Conservation (phyloP, 345 rosid genomes). For the Diplotaxis tenuifolia region DNA sequence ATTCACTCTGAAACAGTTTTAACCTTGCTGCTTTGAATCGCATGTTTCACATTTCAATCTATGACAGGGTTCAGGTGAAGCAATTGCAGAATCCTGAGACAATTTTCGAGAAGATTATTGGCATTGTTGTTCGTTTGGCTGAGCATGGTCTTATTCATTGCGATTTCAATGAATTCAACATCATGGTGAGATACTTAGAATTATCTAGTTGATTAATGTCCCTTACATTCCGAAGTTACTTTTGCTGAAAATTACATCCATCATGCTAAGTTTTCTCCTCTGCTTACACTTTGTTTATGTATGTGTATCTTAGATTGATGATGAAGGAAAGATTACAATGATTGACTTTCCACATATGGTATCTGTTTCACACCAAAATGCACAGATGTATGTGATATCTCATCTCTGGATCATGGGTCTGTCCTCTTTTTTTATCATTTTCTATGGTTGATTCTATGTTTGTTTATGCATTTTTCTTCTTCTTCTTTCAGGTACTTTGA, state of each 20-base stretch:
- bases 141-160: constrained; percentile 97
- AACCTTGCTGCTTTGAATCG: constrained; percentile 7
- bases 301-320: constrained; percentile 66
- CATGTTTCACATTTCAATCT: constrained; percentile 5
- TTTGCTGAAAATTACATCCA: constrained; percentile 13
- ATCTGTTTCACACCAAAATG: constrained; percentile 91
- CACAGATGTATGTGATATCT: constrained; percentile 64
- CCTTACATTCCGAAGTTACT: not conserved
- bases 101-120: constrained; percentile 70
- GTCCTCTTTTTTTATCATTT: not conserved
- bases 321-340: constrained; percentile 80
- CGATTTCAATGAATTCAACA: constrained; percentile 93
- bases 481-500: constrained; percentile 70
- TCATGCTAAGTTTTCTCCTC: not conserved
- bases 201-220: not conserved
- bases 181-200: constrained; percentile 62
- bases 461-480: constrained; percentile 21
- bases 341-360: constrained; percentile 99
- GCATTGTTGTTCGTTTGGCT: constrained; percentile 74
- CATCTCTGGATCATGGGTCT: constrained; percentile 19
- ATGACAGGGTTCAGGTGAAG: constrained; percentile 82
- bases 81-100: constrained; percentile 75
- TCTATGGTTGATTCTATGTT: not conserved
- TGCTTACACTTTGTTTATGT: not conserved
- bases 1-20: constrained; percentile 1